These are phyloP conservation scores for Kluyveromyces lactis DNA, from an alignment of 805 yeast genomes.

Conservation along the genomic window DNA sequence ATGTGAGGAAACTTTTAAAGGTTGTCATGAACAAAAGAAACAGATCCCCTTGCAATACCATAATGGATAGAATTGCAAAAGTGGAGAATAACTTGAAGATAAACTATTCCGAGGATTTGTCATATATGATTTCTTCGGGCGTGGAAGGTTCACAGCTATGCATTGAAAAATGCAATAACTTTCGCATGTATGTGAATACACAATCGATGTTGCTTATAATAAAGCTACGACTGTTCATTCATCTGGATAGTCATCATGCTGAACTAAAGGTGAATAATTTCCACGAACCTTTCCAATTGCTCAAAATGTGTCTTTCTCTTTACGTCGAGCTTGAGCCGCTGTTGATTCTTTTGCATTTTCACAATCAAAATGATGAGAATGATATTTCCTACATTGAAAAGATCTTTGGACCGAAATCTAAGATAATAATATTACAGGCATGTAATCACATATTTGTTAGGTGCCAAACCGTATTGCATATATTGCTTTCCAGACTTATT, in stretches of 20 bases:
- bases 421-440: constrained; percentile 10
- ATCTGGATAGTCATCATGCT: constrained; percentile 10
- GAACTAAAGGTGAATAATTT: constrained; percentile 8
- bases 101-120: constrained; percentile 27
- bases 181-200: constrained; percentile 22
- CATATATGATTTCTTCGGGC: constrained; percentile 22
- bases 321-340: constrained; percentile 16
- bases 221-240: constrained; percentile 18
- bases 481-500: constrained; percentile 23
- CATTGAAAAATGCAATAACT: constrained; percentile 19
- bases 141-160: constrained; percentile 11
- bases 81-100: constrained; percentile 31
- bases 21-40: constrained; percentile 35
- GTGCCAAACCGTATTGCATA: constrained; percentile 11
- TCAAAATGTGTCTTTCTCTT: constrained; percentile 14
- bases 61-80: constrained; percentile 29
- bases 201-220: constrained; percentile 20
- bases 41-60: constrained; percentile 30
- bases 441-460: constrained; percentile 13
- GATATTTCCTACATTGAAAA: constrained; percentile 6
- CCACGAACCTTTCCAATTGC: constrained; percentile 14
- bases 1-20: constrained; percentile 29
- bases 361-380: constrained; percentile 2
- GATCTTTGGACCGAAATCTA: constrained; percentile 13
- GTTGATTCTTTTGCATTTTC: constrained; percentile 7